These are phyloP conservation scores for Vachellia pachyceras DNA, from an alignment of 306 rosid genomes.

Conservation along the genomic window DNA sequence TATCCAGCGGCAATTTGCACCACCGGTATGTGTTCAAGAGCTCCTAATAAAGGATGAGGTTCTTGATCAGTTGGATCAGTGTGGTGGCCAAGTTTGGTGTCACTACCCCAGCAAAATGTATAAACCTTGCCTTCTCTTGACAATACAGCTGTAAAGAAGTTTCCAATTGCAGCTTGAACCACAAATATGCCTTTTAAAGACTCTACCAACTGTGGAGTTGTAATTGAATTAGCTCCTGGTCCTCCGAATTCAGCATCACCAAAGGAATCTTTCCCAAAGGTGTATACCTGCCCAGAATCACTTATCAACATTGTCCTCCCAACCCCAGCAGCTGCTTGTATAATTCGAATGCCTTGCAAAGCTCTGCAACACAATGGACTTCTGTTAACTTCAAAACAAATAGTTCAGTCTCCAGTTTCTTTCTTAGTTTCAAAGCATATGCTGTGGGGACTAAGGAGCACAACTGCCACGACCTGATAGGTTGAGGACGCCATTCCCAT, in stretches of 20 bases:
- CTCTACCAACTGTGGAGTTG: constrained; percentile 75
- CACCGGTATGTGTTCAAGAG: constrained; percentile 82
- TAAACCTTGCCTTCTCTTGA: constrained; percentile 95
- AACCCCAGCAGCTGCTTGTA: constrained; percentile 91
- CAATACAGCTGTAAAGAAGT: constrained; percentile 89
- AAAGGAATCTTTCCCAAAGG: constrained; percentile 88
- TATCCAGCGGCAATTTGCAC: constrained; percentile 98
- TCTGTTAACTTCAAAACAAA: constrained; percentile 56
- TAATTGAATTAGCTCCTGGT: constrained; percentile 62
- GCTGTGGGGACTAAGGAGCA: constrained; percentile 32
- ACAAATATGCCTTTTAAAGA: constrained; percentile 82
- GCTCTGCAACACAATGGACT: constrained; percentile 75
- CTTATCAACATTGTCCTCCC: constrained; percentile 94
- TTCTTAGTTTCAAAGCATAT: constrained; percentile 38
- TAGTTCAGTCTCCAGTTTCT: constrained; percentile 43
- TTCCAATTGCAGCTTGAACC: constrained; percentile 97
- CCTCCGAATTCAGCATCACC: constrained; percentile 81
- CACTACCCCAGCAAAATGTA: constrained; percentile 92
- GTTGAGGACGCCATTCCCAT: constrained; percentile 80
- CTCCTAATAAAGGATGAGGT: constrained; percentile 83
- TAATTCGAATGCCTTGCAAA: constrained; percentile 83
- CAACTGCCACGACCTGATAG: constrained; percentile 69
- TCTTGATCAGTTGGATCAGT: constrained; percentile 75
- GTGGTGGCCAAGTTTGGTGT: constrained; percentile 82
- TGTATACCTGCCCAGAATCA: constrained; percentile 83